Base-by-base conservation (phyloP, 805 yeast species). In the Isabelozyma rhagii region DNA sequence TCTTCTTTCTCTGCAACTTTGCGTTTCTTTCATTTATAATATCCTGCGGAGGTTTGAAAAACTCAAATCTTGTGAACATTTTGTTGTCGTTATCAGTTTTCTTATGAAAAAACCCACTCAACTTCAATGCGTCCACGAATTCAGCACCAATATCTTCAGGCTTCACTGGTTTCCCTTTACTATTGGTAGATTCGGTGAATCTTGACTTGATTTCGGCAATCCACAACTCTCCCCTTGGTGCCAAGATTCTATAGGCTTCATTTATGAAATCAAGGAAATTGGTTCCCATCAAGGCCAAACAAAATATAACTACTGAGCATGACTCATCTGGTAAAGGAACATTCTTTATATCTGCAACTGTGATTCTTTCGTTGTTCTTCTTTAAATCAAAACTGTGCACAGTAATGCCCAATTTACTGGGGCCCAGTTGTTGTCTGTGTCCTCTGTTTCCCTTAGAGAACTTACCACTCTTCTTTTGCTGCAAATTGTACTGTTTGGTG, bases 251-350 rank as follows among this genome's bases (percentile, higher is more conserved):
- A 62, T 87, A 79, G 0, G 97, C 98, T 64, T 94, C 99, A 50
- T 84, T 77, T 47, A 94, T 82, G 63, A 94, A 94, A 63, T 94
- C 98, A 52, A 92, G 72, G 64, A 93, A 91, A 63, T 94, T 94
- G 3, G 98, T 93, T 3, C 99, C 99, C 99, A 94, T 94, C 51
- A 94, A 74, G 0, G 98, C 94, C 45, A 94, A 76, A 67, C 99
- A 94, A 68, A 92, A 94, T 5, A 94, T 81, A n/a, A 89, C 99
- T 43, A 94, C 77, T 21, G 91, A 81, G 59, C 94, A 90, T 1
- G 94, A 85, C 47, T 78, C 78, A 63, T 91, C 90, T 1, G 75
- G 78, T 54, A 94, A 68, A 17, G 99, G 99, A 9, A 93, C 97
- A 59, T 89, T 79, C 63, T 83, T 87, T 56, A 94, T 89, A 72